Percentiles rank a stretch among this genome's conserved stretches.
phyloP scores from a whole-genome alignment of 1,284 basidiomycete genomes.

The Athelia sp. region DNA sequence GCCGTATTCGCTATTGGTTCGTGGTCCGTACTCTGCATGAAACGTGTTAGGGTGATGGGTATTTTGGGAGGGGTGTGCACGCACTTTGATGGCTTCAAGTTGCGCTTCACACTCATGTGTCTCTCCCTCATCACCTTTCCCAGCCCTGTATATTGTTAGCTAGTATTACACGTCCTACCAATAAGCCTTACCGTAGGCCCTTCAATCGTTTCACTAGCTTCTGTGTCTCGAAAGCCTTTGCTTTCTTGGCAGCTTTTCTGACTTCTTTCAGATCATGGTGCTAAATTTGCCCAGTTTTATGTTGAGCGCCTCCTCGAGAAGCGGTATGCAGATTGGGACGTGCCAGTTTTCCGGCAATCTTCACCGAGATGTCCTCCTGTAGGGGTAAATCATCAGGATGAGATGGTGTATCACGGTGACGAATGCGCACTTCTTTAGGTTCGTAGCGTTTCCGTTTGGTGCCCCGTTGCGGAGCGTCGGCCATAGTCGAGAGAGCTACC shows the following conservation, averaged over 20 bases:
- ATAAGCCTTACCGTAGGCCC: conserved; percentile 46
- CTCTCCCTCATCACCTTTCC: conserved; percentile 33
- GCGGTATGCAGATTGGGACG: conserved; percentile 13
- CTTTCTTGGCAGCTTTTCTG: conserved; percentile 73
- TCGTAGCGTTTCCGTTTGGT: conserved; percentile 39
- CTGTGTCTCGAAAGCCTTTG: conserved; percentile 79
- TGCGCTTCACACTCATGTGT: conserved; percentile 60
- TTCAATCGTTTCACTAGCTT: conserved; percentile 83
- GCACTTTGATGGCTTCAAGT: conserved; percentile 64
- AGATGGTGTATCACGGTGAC: background rate
- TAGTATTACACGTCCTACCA: background rate
- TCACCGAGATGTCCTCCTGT: conserved; percentile 31
- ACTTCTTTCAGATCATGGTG: conserved; percentile 68
- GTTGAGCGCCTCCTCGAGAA: conserved; percentile 1
- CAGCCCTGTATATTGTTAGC: conserved; percentile 29
- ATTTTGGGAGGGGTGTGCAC: conserved; percentile 10
- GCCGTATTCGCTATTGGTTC: conserved; percentile 59
- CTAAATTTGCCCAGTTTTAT: conserved; percentile 33
- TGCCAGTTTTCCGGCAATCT: conserved; percentile 33
- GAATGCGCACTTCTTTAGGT: conserved; percentile 23
- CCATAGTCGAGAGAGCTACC: background rate
- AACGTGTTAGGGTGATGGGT: conserved; percentile 4
- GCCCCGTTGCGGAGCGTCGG: conserved; percentile 13
- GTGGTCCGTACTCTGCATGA: conserved; percentile 51
- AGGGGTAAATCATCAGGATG: too few species aligned